Evolutionary conservation across 2,329 filamentous ascomycete genomes (phyloP).

Genomic region (Cladophialophora carrionii): DNA sequence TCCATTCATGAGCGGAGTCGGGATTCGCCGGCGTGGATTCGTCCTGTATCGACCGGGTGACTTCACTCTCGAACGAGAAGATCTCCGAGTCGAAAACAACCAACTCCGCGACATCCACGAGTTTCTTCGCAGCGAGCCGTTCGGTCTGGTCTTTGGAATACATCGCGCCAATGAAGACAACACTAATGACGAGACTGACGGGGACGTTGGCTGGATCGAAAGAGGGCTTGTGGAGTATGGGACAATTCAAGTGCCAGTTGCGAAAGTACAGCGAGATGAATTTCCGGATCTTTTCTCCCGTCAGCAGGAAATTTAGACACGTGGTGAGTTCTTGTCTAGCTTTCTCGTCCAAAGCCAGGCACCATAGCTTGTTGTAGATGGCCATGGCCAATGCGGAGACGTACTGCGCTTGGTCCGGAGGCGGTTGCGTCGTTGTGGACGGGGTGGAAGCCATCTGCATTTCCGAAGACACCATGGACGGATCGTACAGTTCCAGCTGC

Average conservation of each 20-base stretch:
- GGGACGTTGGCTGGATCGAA: constrained; percentile 48
- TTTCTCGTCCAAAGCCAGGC: constrained; percentile 45
- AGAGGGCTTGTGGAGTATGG: constrained; percentile 49
- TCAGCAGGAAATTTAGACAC: constrained; percentile 48
- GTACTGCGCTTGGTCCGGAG: constrained; percentile 37
- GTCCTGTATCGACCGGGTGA: constrained; percentile 43
- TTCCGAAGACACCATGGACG: constrained; percentile 16
- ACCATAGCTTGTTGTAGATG: constrained; percentile 47
- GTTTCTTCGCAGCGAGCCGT: constrained; percentile 44
- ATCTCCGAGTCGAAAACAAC: constrained; percentile 50
- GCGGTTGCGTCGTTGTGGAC: constrained; percentile 18
- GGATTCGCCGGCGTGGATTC: constrained; percentile 6
- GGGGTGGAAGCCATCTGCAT: constrained; percentile 19
- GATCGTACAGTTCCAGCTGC: constrained; percentile 29
- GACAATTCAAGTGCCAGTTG: constrained; percentile 52
- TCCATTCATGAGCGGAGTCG: constrained; percentile 41
- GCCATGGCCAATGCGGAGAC: constrained; percentile 47
- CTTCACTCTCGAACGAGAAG: constrained; percentile 48
- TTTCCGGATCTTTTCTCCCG: constrained; percentile 48
- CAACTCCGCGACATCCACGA: constrained; percentile 51
- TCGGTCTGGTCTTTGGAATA: constrained; percentile 50
- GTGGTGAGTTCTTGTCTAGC: constrained; percentile 47
- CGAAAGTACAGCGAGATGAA: constrained; percentile 51
- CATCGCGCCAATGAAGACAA: constrained; percentile 52
- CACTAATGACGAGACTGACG: constrained; percentile 46